Evolutionary conservation across 768 basidiomycete species (phyloP).

Genomic region (Terana coerulea): DNA sequence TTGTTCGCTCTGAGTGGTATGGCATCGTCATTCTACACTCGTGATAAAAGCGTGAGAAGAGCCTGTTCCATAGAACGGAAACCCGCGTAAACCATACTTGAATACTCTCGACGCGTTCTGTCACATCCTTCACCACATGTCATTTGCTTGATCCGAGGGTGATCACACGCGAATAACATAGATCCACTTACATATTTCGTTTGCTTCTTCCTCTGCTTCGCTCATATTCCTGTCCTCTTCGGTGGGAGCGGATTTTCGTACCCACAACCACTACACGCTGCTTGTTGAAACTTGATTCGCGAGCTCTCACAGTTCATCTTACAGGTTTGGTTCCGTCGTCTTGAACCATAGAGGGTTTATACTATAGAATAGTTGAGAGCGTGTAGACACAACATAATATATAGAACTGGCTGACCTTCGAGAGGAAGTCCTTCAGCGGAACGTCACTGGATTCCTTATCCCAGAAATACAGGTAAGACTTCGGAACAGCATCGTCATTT

Average conservation of each 20-base stretch:
- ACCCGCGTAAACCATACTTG: conserved; percentile 37
- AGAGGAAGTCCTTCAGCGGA: conserved; percentile 23
- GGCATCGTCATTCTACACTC: conserved; percentile 54
- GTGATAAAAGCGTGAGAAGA: background rate
- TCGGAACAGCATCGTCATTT: conserved; percentile 2
- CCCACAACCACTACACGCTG: conserved; percentile 64
- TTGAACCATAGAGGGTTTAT: conserved; percentile 73
- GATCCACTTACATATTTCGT: conserved; percentile 34
- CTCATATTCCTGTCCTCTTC: conserved; percentile 13
- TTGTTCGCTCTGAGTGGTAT: conserved; percentile 69
- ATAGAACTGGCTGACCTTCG: conserved; percentile 42
- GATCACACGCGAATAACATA: background rate
- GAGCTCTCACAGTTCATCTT: conserved; percentile 18
- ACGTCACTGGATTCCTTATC: background rate
- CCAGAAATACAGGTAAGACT: conserved; percentile 7
- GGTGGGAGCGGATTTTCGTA: conserved; percentile 13
- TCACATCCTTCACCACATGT: conserved; percentile 51
- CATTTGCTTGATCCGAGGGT: background rate
- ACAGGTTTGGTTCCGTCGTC: conserved; percentile 76
- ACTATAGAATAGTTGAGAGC: conserved; percentile 35
- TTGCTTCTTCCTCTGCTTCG: conserved; percentile 44
- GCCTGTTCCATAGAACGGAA: background rate
- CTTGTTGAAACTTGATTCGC: background rate
- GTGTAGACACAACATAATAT: background rate
- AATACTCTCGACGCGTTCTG: conserved; percentile 55